These are phyloP conservation scores for Clavulina sp. DNA, from an alignment of 768 basidiomycete species.

Conservation along the genomic window DNA sequence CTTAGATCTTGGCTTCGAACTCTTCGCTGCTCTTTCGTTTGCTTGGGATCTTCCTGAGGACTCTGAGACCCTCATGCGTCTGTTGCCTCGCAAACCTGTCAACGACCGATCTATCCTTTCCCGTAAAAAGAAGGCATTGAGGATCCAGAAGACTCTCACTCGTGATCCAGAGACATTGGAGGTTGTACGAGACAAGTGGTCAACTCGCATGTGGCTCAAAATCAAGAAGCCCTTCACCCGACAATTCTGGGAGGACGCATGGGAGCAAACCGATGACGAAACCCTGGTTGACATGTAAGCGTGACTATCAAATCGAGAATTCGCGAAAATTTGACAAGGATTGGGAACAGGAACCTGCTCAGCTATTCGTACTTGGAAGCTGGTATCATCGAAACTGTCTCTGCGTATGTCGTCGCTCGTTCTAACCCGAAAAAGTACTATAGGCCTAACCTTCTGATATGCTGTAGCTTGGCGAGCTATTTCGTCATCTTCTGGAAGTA, in stretches of 20 bases:
- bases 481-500: constrained; percentile 48
- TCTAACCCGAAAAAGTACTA: not conserved
- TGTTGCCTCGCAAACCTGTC: constrained; percentile 50
- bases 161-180: constrained; percentile 37
- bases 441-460: not conserved
- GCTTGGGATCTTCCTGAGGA: constrained; percentile 60
- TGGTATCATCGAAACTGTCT: constrained; percentile 41
- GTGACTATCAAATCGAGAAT: not conserved
- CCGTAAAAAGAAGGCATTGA: constrained; percentile 39
- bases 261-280: constrained; percentile 38
- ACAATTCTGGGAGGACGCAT: constrained; percentile 38
- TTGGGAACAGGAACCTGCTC: constrained; percentile 28
- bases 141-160: constrained; percentile 34
- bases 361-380: constrained; percentile 53
- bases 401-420: constrained; percentile 25
- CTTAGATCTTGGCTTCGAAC: constrained; percentile 53
- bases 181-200: constrained; percentile 25
- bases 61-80: constrained; percentile 44
- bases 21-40: constrained; percentile 48
- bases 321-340: not conserved
- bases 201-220: constrained; percentile 23
- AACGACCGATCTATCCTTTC: constrained; percentile 35
- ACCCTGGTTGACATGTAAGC: constrained; percentile 33
- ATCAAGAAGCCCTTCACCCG: constrained; percentile 38
- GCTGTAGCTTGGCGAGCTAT: constrained; percentile 36